phyloP scores from a whole-genome alignment of 2,329 filamentous ascomycete genomes.

The Sarocladium brachiariae region DNA sequence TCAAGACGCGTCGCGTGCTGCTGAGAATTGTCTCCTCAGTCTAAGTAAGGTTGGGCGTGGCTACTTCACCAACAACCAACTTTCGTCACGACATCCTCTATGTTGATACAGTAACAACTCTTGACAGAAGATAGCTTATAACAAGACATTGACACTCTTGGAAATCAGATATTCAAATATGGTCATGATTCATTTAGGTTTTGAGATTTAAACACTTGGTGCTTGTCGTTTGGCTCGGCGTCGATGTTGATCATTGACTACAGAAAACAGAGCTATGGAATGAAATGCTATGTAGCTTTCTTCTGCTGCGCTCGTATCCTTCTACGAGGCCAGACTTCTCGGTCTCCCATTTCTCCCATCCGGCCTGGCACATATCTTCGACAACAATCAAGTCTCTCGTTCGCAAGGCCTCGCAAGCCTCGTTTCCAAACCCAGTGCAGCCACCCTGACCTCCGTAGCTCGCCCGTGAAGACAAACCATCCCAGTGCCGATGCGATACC shows the following conservation, averaged over 20 bases:
- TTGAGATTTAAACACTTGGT: no score
- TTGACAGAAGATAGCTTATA: no score
- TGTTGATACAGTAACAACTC: no score
- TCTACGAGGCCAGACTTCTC: background rate
- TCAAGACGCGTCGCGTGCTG: constrained; percentile 10
- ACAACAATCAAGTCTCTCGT: constrained; percentile 78
- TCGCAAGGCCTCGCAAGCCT: constrained; percentile 59
- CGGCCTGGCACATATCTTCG: constrained; percentile 84
- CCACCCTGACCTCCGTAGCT: constrained; percentile 59
- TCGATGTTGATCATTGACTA: no score
- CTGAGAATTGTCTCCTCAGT: background rate
- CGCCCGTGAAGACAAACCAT: constrained; percentile 73
- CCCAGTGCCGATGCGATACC: constrained; percentile 63
- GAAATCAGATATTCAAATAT: no score
- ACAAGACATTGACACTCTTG: no score
- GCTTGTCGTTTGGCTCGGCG: no score
- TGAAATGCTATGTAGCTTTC: background rate
- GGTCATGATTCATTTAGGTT: no score
- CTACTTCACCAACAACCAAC: no score
- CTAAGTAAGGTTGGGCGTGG: no score
- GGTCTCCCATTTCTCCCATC: constrained; percentile 87
- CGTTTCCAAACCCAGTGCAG: constrained; percentile 66
- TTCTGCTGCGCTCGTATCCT: background rate
- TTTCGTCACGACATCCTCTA: no score
- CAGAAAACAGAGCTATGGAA: no score